Percentiles rank a stretch among this genome's conserved stretches.
These are phyloP conservation scores for carrot (Daucus carota) DNA, from an alignment of 129 eudicot genomes.

Conservation along the genomic window DNA sequence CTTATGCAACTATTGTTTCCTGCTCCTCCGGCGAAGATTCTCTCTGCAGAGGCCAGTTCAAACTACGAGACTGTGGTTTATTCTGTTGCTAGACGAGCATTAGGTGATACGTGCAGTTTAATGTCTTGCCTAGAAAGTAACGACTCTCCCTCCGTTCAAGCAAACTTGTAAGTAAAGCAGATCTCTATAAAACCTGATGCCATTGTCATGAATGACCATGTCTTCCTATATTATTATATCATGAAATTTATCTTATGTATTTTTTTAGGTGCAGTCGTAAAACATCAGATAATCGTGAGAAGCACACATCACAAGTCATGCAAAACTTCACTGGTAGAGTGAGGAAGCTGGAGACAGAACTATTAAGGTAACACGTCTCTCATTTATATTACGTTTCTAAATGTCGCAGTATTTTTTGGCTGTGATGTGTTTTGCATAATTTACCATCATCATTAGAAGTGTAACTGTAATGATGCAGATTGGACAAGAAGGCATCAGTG, in stretches of 20 bases:
- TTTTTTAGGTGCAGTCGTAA: slow-evolving; percentile 29
- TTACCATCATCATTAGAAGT: not conserved
- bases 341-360: slow-evolving; percentile 47
- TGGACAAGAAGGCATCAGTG: slow-evolving; percentile 39
- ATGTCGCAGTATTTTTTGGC: not conserved
- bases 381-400: not conserved
- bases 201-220: not conserved
- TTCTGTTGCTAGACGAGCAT: slow-evolving; percentile 47
- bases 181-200: not conserved
- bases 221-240: not conserved
- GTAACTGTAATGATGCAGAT: slow-evolving; percentile 37
- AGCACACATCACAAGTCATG: slow-evolving; percentile 27
- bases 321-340: slow-evolving; percentile 50
- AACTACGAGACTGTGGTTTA: slow-evolving; percentile 39
- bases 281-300: slow-evolving; percentile 34
- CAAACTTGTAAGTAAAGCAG: slow-evolving; percentile 41
- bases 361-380: slow-evolving; percentile 44
- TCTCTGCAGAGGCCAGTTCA: slow-evolving; percentile 45
- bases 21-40: slow-evolving; percentile 51
- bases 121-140: slow-evolving; percentile 23
- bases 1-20: slow-evolving; percentile 71
- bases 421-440: not conserved
- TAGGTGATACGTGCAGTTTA: slow-evolving; percentile 68
- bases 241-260: not conserved
- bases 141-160: slow-evolving; percentile 16